Base-by-base conservation (phyloP, 1,139 yeast genomes). In the Saccharomyces hybrid region DNA sequence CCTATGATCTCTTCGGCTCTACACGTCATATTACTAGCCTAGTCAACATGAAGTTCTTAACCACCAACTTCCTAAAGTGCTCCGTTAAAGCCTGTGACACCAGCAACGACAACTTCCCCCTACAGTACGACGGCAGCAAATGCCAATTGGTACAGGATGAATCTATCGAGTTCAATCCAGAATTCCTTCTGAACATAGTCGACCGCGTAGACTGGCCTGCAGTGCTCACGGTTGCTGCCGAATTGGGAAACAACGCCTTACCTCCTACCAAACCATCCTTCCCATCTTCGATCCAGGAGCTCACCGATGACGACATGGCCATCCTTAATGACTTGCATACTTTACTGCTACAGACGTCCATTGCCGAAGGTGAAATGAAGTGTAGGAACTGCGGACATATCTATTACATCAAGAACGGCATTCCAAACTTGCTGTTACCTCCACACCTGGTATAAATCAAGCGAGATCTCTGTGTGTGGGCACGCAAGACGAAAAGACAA, bases 1-100 rank as follows among this genome's bases (percentile, higher is more conserved):
- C 13, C 42, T 16, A 38, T 9, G 7, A 16, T 5, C 25, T 11
- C n/a, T 13, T 20, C 44, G 20, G n/a, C 25, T 9, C 25, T 6
- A 20, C 44, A 11, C 44, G 11, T 11, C 44, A 11, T 23, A 20
- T 26, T 4, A 6, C 44, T 20, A 38, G 44, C 5, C 9, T 11
- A 28, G 14, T 20, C 11, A 59, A 11, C 34, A 91, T 93, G 99
- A 93, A 93, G 75, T 84, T 93, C 65, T 76, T 93, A 47, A 91
- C 99, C 32, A 88, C 98, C 47, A 93, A 95, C 71, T 95, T 93
- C 71, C 95, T 93, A 58, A 90, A 87, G 70, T 93, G 99, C 71
- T 93, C 98, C 0, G 88, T 90, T 58, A 84, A 86, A 65, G 67
- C 82, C 5, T 93, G 99, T 67, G 88, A 85, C 55, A 74, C 83